phyloP scores from a whole-genome alignment of 148 eudicot species.

The Talinum fruticosum region DNA sequence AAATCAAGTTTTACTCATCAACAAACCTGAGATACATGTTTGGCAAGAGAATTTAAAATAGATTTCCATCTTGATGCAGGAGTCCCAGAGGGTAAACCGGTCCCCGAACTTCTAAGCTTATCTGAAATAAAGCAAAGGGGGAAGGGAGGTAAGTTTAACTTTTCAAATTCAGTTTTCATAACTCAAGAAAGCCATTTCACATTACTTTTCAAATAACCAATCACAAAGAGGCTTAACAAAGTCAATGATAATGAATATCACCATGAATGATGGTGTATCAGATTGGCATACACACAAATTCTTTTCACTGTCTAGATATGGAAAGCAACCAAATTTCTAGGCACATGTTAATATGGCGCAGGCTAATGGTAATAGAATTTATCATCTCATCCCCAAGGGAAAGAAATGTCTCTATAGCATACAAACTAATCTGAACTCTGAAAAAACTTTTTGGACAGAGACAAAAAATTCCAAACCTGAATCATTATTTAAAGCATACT shows the following conservation, averaged over 20 bases:
- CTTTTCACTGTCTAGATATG: not conserved
- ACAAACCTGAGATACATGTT: conserved; percentile 88
- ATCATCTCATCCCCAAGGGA: too few relatives aligned
- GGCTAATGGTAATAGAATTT: too few relatives aligned
- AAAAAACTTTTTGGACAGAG: too few relatives aligned
- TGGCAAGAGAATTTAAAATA: conserved; percentile 70
- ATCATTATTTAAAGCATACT: not conserved
- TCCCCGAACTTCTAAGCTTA: conserved; percentile 41
- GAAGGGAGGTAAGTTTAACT: not conserved
- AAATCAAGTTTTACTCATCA: not conserved
- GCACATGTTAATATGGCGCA: not conserved
- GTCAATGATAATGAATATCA: not conserved
- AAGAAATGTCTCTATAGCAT: too few relatives aligned
- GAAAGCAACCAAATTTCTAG: not conserved
- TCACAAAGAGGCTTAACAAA: not conserved
- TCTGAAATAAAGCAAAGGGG: conserved; percentile 40
- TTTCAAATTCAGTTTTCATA: not conserved
- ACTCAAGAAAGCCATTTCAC: not conserved
- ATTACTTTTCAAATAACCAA: not conserved
- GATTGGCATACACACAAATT: not conserved
- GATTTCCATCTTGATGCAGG: conserved; percentile 76
- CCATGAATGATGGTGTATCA: not conserved
- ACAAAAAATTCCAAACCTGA: too few relatives aligned
- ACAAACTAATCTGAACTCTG: too few relatives aligned
- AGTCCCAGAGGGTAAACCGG: conserved; percentile 33